A percentile compares a stretch with the other conserved stretches of the same genome.
Conservation (phyloP, 1,139 yeast species). For the Saccharomyces hybrid region DNA sequence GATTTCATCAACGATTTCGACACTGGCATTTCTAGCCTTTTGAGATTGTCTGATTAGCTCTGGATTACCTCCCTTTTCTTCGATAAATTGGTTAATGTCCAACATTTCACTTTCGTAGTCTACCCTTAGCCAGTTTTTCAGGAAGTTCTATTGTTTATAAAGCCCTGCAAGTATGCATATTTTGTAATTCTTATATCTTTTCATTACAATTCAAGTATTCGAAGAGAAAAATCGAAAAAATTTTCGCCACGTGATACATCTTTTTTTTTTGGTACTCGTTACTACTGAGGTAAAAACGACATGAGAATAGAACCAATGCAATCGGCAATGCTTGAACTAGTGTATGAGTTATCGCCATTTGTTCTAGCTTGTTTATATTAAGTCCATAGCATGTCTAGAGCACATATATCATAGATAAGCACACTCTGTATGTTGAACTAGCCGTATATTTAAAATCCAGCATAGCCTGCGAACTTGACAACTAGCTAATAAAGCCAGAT, state of each 20-base stretch:
- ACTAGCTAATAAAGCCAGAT: not conserved
- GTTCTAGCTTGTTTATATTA: not conserved
- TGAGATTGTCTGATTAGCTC: constrained; percentile 82
- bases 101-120: constrained; percentile 45
- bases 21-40: constrained; percentile 88
- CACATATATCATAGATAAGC: not conserved
- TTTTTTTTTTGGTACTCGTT: not conserved
- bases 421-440: not conserved
- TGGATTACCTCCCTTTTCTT: constrained; percentile 95
- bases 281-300: not conserved
- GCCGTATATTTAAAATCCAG: not conserved
- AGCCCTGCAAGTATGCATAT: not conserved
- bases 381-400: not conserved
- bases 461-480: not conserved
- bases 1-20: constrained; percentile 92
- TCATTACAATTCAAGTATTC: not conserved
- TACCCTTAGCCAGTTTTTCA: not conserved
- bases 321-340: not conserved
- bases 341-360: not conserved
- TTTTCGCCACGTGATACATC: not conserved
- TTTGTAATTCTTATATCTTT: not conserved
- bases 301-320: not conserved
- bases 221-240: not conserved
- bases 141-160: not conserved
- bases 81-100: constrained; percentile 84